Conservation (phyloP, 2,329 filamentous ascomycete species). For the Hymenoscyphus fraxineus region DNA sequence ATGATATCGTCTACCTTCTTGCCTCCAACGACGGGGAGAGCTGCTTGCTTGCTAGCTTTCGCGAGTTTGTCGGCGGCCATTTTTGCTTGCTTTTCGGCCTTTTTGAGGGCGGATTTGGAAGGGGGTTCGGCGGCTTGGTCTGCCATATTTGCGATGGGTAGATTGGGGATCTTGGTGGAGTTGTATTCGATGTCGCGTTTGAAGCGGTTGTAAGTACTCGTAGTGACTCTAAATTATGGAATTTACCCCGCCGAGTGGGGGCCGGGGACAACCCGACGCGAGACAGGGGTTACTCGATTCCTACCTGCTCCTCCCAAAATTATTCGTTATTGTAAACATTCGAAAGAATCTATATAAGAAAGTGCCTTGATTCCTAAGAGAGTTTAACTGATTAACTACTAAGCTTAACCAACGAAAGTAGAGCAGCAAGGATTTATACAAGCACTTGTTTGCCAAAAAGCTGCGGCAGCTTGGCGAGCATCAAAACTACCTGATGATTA, state of each 20-base stretch:
- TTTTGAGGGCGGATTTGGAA: constrained; percentile 63
- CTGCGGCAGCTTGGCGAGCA: too few relatives aligned
- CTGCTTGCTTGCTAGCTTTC: constrained; percentile 55
- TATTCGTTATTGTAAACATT: too few relatives aligned
- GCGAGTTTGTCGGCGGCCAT: constrained; percentile 58
- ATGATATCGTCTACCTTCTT: constrained; percentile 69
- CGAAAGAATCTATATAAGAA: too few relatives aligned
- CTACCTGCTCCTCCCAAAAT: not conserved
- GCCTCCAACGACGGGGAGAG: constrained; percentile 50
- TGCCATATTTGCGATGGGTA: constrained; percentile 21
- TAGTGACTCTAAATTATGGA: constrained; percentile 4
- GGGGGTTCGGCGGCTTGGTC: constrained; percentile 37
- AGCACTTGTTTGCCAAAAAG: too few relatives aligned
- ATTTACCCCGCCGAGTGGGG: not conserved
- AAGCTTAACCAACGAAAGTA: too few relatives aligned
- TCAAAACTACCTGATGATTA: too few relatives aligned
- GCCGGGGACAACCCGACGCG: not conserved
- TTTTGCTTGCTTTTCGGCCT: constrained; percentile 62
- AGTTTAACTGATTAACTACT: too few relatives aligned
- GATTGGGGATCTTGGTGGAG: not conserved
- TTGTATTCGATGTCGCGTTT: not conserved
- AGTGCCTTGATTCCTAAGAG: too few relatives aligned
- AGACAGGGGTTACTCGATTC: not conserved
- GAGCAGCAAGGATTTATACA: too few relatives aligned
- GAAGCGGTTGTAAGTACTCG: not conserved